A percentile compares a stretch with the other conserved stretches of the same genome.
These are phyloP conservation scores for Rhizoctonia solani DNA, from an alignment of 1,284 basidiomycete species.

Conservation along the genomic window DNA sequence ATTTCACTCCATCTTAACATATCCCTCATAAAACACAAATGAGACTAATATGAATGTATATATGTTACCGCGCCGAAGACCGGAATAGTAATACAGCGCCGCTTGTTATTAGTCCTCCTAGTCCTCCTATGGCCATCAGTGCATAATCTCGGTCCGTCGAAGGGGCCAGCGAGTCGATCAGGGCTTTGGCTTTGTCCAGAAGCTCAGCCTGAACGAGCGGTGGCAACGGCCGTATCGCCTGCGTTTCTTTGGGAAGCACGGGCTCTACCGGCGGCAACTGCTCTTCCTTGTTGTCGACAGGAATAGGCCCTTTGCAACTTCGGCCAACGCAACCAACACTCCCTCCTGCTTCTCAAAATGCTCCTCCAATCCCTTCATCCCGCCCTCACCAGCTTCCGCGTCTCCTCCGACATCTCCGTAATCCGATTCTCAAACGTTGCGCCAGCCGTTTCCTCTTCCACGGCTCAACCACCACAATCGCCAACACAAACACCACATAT, in stretches of 20 bases:
- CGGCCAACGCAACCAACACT: conserved; percentile 41
- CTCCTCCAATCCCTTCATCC: conserved; percentile 55
- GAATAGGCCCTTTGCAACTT: conserved; percentile 1
- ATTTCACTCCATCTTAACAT: neutral
- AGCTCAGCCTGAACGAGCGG: neutral
- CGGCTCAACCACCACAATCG: conserved; percentile 87
- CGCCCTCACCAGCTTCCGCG: conserved; percentile 53
- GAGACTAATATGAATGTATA: neutral
- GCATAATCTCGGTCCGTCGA: conserved; percentile 20
- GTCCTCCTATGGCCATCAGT: conserved; percentile 8
- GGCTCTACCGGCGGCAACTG: neutral
- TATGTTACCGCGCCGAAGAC: neutral
- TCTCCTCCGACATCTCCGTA: conserved; percentile 68
- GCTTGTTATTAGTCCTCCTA: neutral
- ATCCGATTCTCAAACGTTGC: conserved; percentile 86
- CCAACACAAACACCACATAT: conserved; percentile 86
- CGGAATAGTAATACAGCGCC: conserved; percentile 7
- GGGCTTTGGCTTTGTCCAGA: neutral
- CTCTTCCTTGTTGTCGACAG: conserved; percentile 17
- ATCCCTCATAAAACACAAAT: neutral
- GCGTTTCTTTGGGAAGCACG: neutral
- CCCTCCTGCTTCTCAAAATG: conserved; percentile 59
- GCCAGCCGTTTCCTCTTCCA: conserved; percentile 87
- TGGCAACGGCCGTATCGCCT: neutral
- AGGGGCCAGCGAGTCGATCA: neutral